These are phyloP conservation scores for Lupinus albus DNA, from an alignment of 306 rosid genomes.

Conservation along the genomic window DNA sequence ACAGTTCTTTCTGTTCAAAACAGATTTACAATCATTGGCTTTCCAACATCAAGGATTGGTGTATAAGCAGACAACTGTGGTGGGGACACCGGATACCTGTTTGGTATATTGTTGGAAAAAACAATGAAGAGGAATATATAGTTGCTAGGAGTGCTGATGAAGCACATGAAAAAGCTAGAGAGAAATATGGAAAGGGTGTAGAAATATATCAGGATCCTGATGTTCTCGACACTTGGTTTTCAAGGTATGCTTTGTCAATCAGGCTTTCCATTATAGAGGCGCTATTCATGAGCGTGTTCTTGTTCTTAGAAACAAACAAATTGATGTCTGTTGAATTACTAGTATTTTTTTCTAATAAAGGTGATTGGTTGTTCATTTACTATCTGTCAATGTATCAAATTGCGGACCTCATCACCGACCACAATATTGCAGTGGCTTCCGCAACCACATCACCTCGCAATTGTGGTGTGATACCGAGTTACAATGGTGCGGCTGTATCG, in stretches of 20 bases:
- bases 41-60: slow-evolving; percentile 96
- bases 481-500: too few relatives aligned
- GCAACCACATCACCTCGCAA: too few relatives aligned
- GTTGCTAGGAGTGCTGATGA: slow-evolving; percentile 83
- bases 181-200: slow-evolving; percentile 72
- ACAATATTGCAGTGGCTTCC: too few relatives aligned
- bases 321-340: slow-evolving; percentile 2
- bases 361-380: slow-evolving; percentile 4
- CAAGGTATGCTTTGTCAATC: slow-evolving; percentile 60
- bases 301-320: slow-evolving; percentile 19
- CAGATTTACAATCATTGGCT: slow-evolving; percentile 99
- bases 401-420: too few relatives aligned
- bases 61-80: slow-evolving; percentile 99
- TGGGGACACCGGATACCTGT: slow-evolving; percentile 99
- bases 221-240: slow-evolving; percentile 98
- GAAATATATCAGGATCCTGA: slow-evolving; percentile 96
- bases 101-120: slow-evolving; percentile 88
- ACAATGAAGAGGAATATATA: slow-evolving; percentile 85
- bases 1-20: slow-evolving; percentile 27
- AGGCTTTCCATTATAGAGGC: slow-evolving; percentile 18
- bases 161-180: slow-evolving; percentile 74
- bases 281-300: slow-evolving; percentile 19
- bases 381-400: too few relatives aligned
- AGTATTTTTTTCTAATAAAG: neutral
- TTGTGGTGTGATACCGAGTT: too few relatives aligned